Evolutionary conservation across 225 moss, liverwort and hornwort genomes (phyloP), one percentile per base, ranked within the genome.

Genomic region (Straminergon stramineum): DNA sequence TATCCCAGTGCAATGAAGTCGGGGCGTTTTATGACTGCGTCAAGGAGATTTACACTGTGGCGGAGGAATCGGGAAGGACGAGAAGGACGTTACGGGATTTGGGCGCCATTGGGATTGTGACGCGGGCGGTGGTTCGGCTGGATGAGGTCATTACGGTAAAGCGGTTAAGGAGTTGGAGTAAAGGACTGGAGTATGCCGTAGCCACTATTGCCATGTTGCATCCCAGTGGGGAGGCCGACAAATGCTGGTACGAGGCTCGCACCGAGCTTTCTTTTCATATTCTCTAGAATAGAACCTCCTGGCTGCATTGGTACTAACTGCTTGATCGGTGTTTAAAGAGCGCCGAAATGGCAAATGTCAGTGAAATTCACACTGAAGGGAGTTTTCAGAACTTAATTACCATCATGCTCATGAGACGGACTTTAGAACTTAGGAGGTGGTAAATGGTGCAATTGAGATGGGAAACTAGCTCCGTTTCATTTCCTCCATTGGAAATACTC

Each of bases 31-130:
- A 32, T 80, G 82, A 77, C 63, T 87, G 93, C 7, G 88, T 92
- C 57, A 91, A 76, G 84, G 91, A 91, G 91, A 88, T 98, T 8
- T 89, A 93, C 57, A 88, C 84, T 28, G 58, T 92, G 58, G 95
- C 93, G 7, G 91, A 85, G 70, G 96, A 94, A 57, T 94, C 94
- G 27, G 94, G 94, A 2, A 92, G 93, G 81, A 96, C 96, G 84
- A 92, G 92, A 83, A 91, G 85, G 74, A 76, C 87, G 43, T 85
- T 94, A 9, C 75, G 79, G 12, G 94, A 95, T 11, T 90, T 91
- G 22, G 96, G 94, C 20, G 93, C 93, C 34, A 84, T 96, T 32
- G 86, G 87, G 43, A 92, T 89, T 20, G 93, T 96, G 69, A 86
- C 79, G 24, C 80, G 63, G 62, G 90, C 93, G 14, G 81, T 91